Evolutionary conservation across 257 asterid species (phyloP).

Genomic region (Jacaranda copaia): DNA sequence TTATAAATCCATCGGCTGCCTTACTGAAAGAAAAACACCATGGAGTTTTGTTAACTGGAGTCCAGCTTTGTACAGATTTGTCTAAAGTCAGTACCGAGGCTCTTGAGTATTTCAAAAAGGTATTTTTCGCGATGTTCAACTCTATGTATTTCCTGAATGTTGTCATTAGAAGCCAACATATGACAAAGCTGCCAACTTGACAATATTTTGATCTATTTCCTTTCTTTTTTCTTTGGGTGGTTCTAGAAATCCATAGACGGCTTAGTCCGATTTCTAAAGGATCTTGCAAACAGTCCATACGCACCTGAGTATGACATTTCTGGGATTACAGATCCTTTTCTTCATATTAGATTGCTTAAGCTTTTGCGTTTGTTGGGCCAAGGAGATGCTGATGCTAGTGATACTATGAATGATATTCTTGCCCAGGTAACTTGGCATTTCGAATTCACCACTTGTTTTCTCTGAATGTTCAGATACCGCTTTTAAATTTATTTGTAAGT

Average conservation of each 20-base stretch:
- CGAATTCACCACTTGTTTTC: not conserved
- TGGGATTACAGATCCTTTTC: slow-evolving; percentile 92
- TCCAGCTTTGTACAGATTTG: slow-evolving; percentile 86
- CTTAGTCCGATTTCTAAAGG: slow-evolving; percentile 80
- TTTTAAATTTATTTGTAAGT: not conserved
- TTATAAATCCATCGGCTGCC: slow-evolving; percentile 78
- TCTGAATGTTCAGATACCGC: slow-evolving; percentile 8
- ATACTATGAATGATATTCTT: slow-evolving; percentile 88
- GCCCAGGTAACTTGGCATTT: slow-evolving; percentile 75
- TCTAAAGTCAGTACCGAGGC: slow-evolving; percentile 81
- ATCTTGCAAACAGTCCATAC: slow-evolving; percentile 84
- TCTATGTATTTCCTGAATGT: slow-evolving; percentile 23
- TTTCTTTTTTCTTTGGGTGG: slow-evolving; percentile 28
- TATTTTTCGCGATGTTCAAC: slow-evolving; percentile 32
- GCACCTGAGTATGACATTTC: slow-evolving; percentile 90
- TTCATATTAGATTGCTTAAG: slow-evolving; percentile 80
- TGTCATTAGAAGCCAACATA: slow-evolving; percentile 18
- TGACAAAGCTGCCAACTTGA: slow-evolving; percentile 29
- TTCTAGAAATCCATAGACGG: slow-evolving; percentile 89
- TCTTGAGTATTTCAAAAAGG: slow-evolving; percentile 85
- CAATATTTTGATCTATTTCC: slow-evolving; percentile 13
- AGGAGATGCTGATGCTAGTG: slow-evolving; percentile 92
- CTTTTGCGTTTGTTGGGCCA: slow-evolving; percentile 78
- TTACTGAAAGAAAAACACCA: slow-evolving; percentile 97
- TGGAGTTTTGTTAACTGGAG: slow-evolving; percentile 92